Conservation (phyloP, 2,329 filamentous ascomycete genomes). For the Colletotrichum cereale region DNA sequence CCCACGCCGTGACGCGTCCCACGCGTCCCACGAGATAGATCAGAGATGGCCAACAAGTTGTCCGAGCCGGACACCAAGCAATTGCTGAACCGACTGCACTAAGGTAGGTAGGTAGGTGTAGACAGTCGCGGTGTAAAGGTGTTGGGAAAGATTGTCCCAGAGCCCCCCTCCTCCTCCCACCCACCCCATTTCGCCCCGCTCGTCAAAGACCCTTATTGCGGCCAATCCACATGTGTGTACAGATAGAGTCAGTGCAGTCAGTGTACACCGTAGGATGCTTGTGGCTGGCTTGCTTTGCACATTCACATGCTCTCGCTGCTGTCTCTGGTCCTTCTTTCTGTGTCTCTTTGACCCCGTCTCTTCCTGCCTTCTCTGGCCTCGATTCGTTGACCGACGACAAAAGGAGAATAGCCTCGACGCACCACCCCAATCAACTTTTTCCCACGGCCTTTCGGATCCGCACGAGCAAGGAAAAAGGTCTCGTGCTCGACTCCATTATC, state of each 20-base stretch:
- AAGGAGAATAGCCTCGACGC: conserved; percentile 34
- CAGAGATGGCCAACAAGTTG: neutral
- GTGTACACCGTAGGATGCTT: neutral
- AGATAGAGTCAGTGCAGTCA: neutral
- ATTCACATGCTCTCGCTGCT: conserved; percentile 35
- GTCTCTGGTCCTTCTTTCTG: neutral
- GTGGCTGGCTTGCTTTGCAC: conserved; percentile 11
- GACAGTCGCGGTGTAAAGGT: neutral
- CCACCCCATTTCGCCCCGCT: conserved; percentile 7
- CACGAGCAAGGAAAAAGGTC: conserved; percentile 38
- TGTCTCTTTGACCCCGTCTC: conserved; percentile 1
- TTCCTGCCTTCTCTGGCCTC: conserved; percentile 11
- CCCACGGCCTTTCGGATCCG: conserved; percentile 16
- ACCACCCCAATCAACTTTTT: conserved; percentile 13
- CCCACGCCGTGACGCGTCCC: conserved; percentile 20
- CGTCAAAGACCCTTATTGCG: conserved; percentile 6
- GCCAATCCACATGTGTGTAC: neutral
- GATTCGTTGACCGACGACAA: conserved; percentile 36
- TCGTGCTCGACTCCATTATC: conserved; percentile 31
- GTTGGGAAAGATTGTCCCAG: conserved; percentile 1
- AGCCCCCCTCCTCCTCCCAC: neutral
- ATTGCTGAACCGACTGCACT: neutral
- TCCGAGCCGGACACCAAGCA: neutral
- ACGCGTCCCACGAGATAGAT: conserved; percentile 25
- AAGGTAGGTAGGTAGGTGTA: no score